Evolutionary conservation across 371 early-diverging fungal species (phyloP).

Genomic region (Gilbertella persicaria): DNA sequence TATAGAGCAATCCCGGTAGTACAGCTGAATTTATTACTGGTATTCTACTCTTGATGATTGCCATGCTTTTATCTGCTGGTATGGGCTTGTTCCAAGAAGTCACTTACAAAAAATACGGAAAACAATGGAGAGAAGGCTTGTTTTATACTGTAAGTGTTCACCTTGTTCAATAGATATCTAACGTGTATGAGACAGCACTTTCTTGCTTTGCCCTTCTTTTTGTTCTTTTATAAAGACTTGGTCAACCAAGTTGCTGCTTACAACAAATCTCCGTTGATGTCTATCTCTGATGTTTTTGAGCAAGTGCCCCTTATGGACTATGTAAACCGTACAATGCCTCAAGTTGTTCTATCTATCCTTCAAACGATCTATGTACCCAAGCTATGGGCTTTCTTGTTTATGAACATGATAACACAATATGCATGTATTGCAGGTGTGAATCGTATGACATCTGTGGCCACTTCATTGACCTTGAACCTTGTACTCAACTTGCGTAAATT

Average conservation of each 20-base stretch:
- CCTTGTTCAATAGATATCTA: background rate
- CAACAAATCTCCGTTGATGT: slow-evolving; percentile 53
- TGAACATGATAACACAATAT: slow-evolving; percentile 79
- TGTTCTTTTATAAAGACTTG: slow-evolving; percentile 71
- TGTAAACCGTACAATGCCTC: slow-evolving; percentile 15
- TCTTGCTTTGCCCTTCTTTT: slow-evolving; percentile 79
- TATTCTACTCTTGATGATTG: slow-evolving; percentile 68
- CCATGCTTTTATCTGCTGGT: slow-evolving; percentile 76
- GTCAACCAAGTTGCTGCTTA: slow-evolving; percentile 48
- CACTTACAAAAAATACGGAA: slow-evolving; percentile 79
- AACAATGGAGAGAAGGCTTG: slow-evolving; percentile 88
- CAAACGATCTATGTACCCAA: slow-evolving; percentile 46
- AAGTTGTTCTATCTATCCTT: slow-evolving; percentile 28
- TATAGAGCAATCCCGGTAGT: slow-evolving; percentile 24
- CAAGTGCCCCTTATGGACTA: slow-evolving; percentile 32
- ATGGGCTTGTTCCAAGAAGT: slow-evolving; percentile 86
- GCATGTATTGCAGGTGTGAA: slow-evolving; percentile 90
- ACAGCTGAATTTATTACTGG: slow-evolving; percentile 71
- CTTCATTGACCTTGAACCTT: slow-evolving; percentile 83
- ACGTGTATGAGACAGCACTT: slow-evolving; percentile 57
- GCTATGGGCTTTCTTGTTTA: slow-evolving; percentile 68
- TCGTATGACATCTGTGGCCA: slow-evolving; percentile 72
- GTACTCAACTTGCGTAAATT: slow-evolving; percentile 87
- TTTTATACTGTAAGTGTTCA: slow-evolving; percentile 74
- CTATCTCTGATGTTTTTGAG: slow-evolving; percentile 38